A percentile compares a stretch with the other conserved stretches of the same genome.
Conservation (phyloP, 2,329 filamentous ascomycete species). For the Cladophialophora immunda region DNA sequence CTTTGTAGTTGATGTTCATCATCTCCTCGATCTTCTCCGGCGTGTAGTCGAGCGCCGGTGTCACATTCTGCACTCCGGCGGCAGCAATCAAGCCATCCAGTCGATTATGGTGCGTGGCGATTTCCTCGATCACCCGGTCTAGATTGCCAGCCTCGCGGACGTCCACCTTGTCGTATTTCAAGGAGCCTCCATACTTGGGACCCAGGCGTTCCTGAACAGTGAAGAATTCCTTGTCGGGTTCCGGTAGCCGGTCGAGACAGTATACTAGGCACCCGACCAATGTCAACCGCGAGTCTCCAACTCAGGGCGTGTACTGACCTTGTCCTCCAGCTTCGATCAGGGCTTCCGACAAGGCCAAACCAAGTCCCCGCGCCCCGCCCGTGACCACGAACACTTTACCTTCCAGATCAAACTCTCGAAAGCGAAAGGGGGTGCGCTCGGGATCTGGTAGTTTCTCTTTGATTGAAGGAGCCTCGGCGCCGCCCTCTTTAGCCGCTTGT, state of each 20-base stretch:
- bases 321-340: conserved; percentile 59
- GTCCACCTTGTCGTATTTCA: conserved; percentile 59
- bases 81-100: conserved; percentile 55
- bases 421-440: conserved; percentile 43
- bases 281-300: not conserved
- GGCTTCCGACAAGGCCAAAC: conserved; percentile 56
- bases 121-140: conserved; percentile 47
- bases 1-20: conserved; percentile 45
- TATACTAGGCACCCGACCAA: conserved; percentile 50
- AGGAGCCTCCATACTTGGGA: conserved; percentile 48
- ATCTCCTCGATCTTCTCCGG: conserved; percentile 49
- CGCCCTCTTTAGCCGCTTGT: conserved; percentile 10
- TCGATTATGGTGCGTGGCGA: conserved; percentile 47
- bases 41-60: conserved; percentile 52
- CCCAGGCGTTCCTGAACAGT: conserved; percentile 49
- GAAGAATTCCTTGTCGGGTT: conserved; percentile 55
- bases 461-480: conserved; percentile 25
- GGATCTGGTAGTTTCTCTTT: conserved; percentile 34
- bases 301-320: conserved; percentile 51
- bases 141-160: conserved; percentile 47
- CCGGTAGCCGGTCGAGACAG: conserved; percentile 56
- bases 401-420: conserved; percentile 54
- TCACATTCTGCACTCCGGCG: conserved; percentile 54
- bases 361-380: conserved; percentile 55
- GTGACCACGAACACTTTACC: conserved; percentile 54